These are phyloP conservation scores for Diaporthe capsici DNA, from an alignment of 2,329 filamentous ascomycete species.

Conservation along the genomic window DNA sequence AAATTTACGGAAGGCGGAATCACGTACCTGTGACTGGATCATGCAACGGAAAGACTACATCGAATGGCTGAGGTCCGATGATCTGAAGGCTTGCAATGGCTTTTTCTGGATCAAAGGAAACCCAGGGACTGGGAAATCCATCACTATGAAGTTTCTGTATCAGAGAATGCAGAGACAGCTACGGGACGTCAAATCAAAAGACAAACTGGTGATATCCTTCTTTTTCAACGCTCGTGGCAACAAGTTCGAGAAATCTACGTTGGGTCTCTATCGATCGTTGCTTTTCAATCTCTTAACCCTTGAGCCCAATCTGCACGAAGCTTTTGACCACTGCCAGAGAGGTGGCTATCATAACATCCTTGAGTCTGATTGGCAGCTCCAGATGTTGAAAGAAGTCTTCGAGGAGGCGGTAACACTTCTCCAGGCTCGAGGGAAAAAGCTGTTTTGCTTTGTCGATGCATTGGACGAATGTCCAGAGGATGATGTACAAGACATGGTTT, in stretches of 20 bases:
- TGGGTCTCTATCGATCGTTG: slow-evolving; percentile 66
- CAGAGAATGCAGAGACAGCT: slow-evolving; percentile 30
- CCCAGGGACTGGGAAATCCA: slow-evolving; percentile 62
- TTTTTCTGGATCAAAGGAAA: slow-evolving; percentile 65
- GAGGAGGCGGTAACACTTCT: slow-evolving; percentile 42
- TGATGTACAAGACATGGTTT: slow-evolving; percentile 58
- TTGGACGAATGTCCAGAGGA: slow-evolving; percentile 63
- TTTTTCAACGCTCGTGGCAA: slow-evolving; percentile 65
- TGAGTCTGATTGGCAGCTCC: slow-evolving; percentile 14
- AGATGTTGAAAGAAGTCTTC: slow-evolving; percentile 47
- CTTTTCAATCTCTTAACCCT: slow-evolving; percentile 60
- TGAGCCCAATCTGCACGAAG: slow-evolving; percentile 50
- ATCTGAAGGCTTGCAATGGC: slow-evolving; percentile 51
- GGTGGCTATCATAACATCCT: neutral
- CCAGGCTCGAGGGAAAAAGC: slow-evolving; percentile 2
- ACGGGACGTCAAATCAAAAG: slow-evolving; percentile 39
- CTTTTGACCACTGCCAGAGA: slow-evolving; percentile 48
- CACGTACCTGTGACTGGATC: slow-evolving; percentile 58
- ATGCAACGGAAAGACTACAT: slow-evolving; percentile 51
- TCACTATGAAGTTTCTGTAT: slow-evolving; percentile 59
- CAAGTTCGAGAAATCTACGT: slow-evolving; percentile 58
- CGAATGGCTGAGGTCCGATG: slow-evolving; percentile 54
- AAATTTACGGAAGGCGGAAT: slow-evolving; percentile 54
- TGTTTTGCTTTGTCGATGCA: slow-evolving; percentile 55
- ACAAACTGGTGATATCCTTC: slow-evolving; percentile 55